phyloP scores from a whole-genome alignment of 768 basidiomycete species.

The Sarcomyxa edulis region DNA sequence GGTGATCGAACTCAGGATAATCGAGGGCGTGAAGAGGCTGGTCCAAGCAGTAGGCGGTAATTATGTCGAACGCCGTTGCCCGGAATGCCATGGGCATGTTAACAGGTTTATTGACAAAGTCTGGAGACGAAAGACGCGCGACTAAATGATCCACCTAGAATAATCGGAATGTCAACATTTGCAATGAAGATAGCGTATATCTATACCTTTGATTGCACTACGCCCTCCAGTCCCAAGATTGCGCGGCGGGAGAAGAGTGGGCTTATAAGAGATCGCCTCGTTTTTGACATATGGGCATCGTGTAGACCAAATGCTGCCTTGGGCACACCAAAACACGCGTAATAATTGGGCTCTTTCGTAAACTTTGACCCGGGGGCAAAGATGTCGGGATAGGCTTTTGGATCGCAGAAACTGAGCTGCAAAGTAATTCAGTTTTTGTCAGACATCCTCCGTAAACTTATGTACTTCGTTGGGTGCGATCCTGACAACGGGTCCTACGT shows the following conservation, averaged over 20 bases:
- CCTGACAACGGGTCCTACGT: conserved; percentile 31
- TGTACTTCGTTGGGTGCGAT: conserved; percentile 33
- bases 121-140: conserved; percentile 18
- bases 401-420: conserved; percentile 38
- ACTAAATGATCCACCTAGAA: conserved; percentile 28
- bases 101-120: conserved; percentile 21
- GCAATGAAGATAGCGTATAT: conserved; percentile 2
- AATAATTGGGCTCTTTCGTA: conserved; percentile 28
- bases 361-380: conserved; percentile 30
- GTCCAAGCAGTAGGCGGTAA: conserved; percentile 34
- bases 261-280: conserved; percentile 27
- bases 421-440: not conserved
- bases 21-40: conserved; percentile 18
- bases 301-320: conserved; percentile 29
- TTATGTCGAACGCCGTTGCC: conserved; percentile 31
- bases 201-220: conserved; percentile 27
- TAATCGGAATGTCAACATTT: not conserved
- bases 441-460: not conserved
- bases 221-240: conserved; percentile 29
- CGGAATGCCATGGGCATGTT: conserved; percentile 34
- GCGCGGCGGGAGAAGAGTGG: conserved; percentile 36
- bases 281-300: conserved; percentile 27
- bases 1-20: conserved; percentile 25
- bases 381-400: conserved; percentile 34
- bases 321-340: conserved; percentile 31